phyloP scores from a whole-genome alignment of 805 yeast genomes.

The Metschnikowia lunata region DNA sequence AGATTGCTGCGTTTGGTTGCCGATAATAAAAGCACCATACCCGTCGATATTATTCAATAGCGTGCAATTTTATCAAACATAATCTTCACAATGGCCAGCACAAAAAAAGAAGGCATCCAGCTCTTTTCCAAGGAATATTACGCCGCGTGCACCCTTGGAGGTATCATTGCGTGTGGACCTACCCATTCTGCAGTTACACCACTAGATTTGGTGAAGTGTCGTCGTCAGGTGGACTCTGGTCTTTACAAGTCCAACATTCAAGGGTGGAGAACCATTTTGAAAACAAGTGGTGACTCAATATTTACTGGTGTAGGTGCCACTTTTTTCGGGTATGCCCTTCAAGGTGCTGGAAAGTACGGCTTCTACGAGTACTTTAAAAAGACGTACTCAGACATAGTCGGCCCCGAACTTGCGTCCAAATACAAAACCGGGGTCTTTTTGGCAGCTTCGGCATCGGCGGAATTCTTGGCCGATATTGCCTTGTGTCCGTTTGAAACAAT shows the following conservation, averaged over 20 bases:
- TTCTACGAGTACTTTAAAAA: conserved; percentile 89
- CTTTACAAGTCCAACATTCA: conserved; percentile 73
- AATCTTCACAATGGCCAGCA: conserved; percentile 5
- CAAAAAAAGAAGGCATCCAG: conserved; percentile 34
- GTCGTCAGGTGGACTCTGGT: conserved; percentile 78
- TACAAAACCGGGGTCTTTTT: conserved; percentile 73
- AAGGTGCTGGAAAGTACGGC: conserved; percentile 97
- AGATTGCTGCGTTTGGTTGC: conserved; percentile 6
- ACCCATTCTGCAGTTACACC: conserved; percentile 94
- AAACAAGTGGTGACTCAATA: conserved; percentile 73
- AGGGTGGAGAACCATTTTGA: conserved; percentile 76
- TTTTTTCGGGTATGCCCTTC: conserved; percentile 85
- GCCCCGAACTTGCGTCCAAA: conserved; percentile 55
- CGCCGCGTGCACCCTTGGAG: conserved; percentile 72
- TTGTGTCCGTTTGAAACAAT: conserved; percentile 95
- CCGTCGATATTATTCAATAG: no score
- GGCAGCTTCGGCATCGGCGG: conserved; percentile 90
- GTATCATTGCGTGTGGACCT: conserved; percentile 90
- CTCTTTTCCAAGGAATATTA: conserved; percentile 61
- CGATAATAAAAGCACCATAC: neutral
- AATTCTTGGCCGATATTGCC: conserved; percentile 83
- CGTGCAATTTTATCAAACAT: no score
- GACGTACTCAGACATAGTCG: conserved; percentile 62
- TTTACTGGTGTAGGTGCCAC: conserved; percentile 93
- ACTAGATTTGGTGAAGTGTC: conserved; percentile 86